phyloP scores from a whole-genome alignment of 495 filamentous ascomycete genomes.

The Podospora conica region DNA sequence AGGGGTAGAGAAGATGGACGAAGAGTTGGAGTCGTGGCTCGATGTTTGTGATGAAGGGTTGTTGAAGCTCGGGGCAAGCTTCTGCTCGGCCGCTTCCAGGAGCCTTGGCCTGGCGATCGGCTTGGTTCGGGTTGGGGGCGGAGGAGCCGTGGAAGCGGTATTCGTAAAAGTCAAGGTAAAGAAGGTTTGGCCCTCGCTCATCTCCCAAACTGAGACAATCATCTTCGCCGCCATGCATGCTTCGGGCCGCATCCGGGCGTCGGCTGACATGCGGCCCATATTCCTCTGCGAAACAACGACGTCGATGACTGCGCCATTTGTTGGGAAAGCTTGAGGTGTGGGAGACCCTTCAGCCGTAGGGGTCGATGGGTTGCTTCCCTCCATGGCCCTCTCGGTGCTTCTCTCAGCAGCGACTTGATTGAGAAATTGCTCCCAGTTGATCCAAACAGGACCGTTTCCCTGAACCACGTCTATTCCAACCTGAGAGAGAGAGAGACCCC shows the following conservation, averaged over 20 bases:
- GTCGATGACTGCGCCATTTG: constrained; percentile 47
- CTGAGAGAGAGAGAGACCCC: constrained; percentile 52
- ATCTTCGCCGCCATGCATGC: constrained; percentile 48
- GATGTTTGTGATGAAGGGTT: constrained; percentile 42
- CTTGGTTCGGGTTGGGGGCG: constrained; percentile 18
- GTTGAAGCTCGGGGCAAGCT: constrained; percentile 26
- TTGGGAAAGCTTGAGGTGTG: constrained; percentile 21
- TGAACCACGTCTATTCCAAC: constrained; percentile 58
- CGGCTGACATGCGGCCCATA: constrained; percentile 23
- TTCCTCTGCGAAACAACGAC: constrained; percentile 45
- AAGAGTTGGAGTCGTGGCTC: constrained; percentile 30
- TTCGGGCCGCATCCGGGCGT: constrained; percentile 25
- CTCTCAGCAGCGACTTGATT: constrained; percentile 46
- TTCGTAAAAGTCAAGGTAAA: constrained; percentile 62
- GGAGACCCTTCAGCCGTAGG: neutral
- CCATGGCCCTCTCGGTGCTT: constrained; percentile 20
- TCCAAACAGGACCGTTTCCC: constrained; percentile 48
- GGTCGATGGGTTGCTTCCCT: neutral
- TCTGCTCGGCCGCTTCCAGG: constrained; percentile 32
- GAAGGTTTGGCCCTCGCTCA: constrained; percentile 50
- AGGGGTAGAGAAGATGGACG: constrained; percentile 37
- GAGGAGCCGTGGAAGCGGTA: constrained; percentile 28
- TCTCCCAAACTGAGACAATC: constrained; percentile 60
- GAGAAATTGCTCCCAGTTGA: constrained; percentile 50
- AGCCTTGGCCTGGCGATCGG: constrained; percentile 28